Percentiles rank a stretch among this genome's conserved stretches.
Evolutionary conservation across 2,329 filamentous ascomycete species (phyloP).

Genomic region (Harringtonia aguacate): DNA sequence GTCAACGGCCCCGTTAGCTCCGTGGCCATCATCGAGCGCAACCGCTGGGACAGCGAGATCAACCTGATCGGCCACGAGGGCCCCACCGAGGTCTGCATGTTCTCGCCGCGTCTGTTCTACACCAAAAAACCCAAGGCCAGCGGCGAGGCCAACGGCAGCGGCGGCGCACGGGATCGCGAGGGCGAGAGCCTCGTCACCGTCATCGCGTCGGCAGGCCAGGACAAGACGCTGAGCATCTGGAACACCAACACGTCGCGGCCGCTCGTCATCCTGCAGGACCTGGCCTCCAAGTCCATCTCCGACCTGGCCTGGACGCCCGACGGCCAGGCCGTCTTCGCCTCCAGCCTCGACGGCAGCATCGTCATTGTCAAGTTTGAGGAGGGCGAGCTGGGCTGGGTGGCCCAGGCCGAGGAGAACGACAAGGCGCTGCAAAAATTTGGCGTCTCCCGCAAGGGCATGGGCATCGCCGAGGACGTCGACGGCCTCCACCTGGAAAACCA

Average conservation of each 20-base stretch:
- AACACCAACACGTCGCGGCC: conserved; percentile 92
- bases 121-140: conserved; percentile 54
- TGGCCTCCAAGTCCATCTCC: conserved; percentile 84
- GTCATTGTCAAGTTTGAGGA: conserved; percentile 71
- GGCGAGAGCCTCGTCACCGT: conserved; percentile 59
- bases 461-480: conserved; percentile 87
- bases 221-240: conserved; percentile 95
- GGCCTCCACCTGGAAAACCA: conserved; percentile 78
- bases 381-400: conserved; percentile 83
- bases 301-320: conserved; percentile 92
- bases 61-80: conserved; percentile 96
- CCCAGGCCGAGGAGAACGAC: conserved; percentile 78
- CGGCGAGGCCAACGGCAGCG: conserved; percentile 35
- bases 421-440: conserved; percentile 90
- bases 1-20: conserved; percentile 96
- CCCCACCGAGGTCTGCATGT: conserved; percentile 93
- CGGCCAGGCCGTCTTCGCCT: conserved; percentile 75
- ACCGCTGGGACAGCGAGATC: conserved; percentile 91
- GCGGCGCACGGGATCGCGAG: conserved; percentile 10
- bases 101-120: conserved; percentile 84
- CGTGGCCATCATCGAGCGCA: conserved; percentile 88
- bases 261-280: conserved; percentile 79
- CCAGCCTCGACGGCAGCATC: conserved; percentile 83
- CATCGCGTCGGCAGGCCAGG: conserved; percentile 91
- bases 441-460: conserved; percentile 74